phyloP scores from a whole-genome alignment of 371 early-diverging fungal genomes.

The Saksenaea oblongispora region DNA sequence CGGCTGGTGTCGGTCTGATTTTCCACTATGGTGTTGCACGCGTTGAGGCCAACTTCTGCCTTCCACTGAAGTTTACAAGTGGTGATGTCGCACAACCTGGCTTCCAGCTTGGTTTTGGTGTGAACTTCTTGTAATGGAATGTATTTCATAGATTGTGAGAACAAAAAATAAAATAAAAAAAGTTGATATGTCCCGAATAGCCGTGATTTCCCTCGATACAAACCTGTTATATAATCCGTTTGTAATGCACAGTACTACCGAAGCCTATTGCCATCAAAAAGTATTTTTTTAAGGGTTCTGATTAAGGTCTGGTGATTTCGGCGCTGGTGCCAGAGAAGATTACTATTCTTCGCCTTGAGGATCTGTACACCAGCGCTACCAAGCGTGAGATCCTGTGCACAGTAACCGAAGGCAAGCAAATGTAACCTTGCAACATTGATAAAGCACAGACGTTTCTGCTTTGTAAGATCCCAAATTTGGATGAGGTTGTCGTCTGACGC shows the following conservation, averaged over 20 bases:
- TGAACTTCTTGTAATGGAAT: constrained; percentile 72
- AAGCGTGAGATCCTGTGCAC: constrained; percentile 84
- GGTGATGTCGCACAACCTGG: constrained; percentile 76
- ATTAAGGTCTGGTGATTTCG: constrained; percentile 65
- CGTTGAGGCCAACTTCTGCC: constrained; percentile 48
- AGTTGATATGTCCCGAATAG: neutral
- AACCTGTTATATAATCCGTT: constrained; percentile 13
- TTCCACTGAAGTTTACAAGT: constrained; percentile 44
- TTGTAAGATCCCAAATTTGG: constrained; percentile 87
- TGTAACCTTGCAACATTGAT: constrained; percentile 57
- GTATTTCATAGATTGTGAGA: neutral
- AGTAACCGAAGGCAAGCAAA: constrained; percentile 75
- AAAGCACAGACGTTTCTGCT: constrained; percentile 69
- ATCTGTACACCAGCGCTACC: constrained; percentile 69
- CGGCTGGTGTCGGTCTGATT: constrained; percentile 80
- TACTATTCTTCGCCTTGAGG: constrained; percentile 80
- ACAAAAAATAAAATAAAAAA: neutral
- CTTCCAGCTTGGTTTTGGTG: constrained; percentile 84
- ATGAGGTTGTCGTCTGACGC: constrained; percentile 71
- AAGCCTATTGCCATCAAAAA: constrained; percentile 58
- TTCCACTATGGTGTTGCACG: constrained; percentile 76
- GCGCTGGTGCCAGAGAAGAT: constrained; percentile 57
- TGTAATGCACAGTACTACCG: constrained; percentile 67
- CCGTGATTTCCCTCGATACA: neutral
- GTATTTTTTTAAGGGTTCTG: constrained; percentile 62